These are phyloP conservation scores for Ogataea kodamae DNA, from an alignment of 805 yeast genomes.

Conservation along the genomic window DNA sequence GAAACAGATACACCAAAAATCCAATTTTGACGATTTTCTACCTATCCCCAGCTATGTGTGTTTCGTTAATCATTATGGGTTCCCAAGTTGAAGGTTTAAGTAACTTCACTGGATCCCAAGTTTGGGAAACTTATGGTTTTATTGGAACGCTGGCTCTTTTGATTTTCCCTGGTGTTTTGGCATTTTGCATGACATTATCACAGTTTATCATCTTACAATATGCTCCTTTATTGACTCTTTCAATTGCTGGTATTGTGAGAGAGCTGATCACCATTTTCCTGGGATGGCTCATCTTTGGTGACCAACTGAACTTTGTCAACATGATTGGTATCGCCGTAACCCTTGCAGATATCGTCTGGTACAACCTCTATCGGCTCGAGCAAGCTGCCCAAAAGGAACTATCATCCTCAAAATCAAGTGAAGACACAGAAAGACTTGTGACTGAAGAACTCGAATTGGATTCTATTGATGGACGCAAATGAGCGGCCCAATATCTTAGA, in stretches of 20 bases:
- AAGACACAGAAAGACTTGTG: slow-evolving; percentile 20
- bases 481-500: no score
- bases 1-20: slow-evolving; percentile 53
- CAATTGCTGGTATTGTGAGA: slow-evolving; percentile 88
- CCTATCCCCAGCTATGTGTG: slow-evolving; percentile 75
- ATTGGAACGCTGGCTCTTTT: slow-evolving; percentile 51
- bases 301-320: slow-evolving; percentile 61
- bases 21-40: slow-evolving; percentile 79
- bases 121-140: slow-evolving; percentile 60
- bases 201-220: slow-evolving; percentile 76
- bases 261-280: slow-evolving; percentile 75
- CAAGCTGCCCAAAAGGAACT: slow-evolving; percentile 12
- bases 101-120: slow-evolving; percentile 44
- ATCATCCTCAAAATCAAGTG: slow-evolving; percentile 7
- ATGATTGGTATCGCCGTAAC: slow-evolving; percentile 68
- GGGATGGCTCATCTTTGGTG: slow-evolving; percentile 67
- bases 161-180: slow-evolving; percentile 74
- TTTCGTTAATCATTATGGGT: slow-evolving; percentile 57
- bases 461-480: slow-evolving; percentile 11
- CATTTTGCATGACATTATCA: slow-evolving; percentile 79
- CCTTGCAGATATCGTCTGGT: slow-evolving; percentile 69
- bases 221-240: slow-evolving; percentile 77
- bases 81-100: slow-evolving; percentile 65
- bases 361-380: slow-evolving; percentile 58
- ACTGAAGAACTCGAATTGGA: slow-evolving; percentile 18